A percentile compares a stretch with the other conserved stretches of the same genome.
Evolutionary conservation across 345 rosid genomes (phyloP).

Genomic region (Arabidopsis arenosa): DNA sequence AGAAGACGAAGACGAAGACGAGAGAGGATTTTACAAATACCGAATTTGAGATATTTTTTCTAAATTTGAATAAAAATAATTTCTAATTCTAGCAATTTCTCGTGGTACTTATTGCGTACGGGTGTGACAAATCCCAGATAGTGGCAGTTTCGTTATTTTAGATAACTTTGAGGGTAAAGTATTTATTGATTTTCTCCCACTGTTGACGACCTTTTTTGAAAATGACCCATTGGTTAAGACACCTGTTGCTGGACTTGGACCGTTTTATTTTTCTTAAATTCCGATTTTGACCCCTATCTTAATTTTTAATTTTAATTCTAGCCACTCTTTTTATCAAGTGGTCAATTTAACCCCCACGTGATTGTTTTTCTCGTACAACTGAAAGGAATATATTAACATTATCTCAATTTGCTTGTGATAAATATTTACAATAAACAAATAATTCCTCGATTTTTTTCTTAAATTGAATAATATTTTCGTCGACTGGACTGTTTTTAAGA

Average conservation of each 20-base stretch:
- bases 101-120: slow-evolving; percentile 40
- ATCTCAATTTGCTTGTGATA: neutral
- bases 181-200: neutral
- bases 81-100: slow-evolving; percentile 6
- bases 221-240: slow-evolving; percentile 28
- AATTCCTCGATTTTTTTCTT: neutral
- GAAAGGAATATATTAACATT: neutral
- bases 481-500: no score
- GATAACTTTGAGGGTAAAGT: neutral
- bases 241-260: slow-evolving; percentile 34
- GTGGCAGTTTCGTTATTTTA: slow-evolving; percentile 29
- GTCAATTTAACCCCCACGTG: slow-evolving; percentile 40
- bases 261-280: slow-evolving; percentile 23
- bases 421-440: neutral
- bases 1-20: slow-evolving; percentile 40
- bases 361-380: neutral
- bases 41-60: neutral
- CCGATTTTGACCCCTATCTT: slow-evolving; percentile 26
- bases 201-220: slow-evolving; percentile 21
- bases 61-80: slow-evolving; percentile 22
- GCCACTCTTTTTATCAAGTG: slow-evolving; percentile 9
- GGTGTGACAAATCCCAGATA: slow-evolving; percentile 31
- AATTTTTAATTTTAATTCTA: neutral
- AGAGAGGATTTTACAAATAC: slow-evolving; percentile 6
- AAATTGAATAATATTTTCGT: neutral